A percentile compares a stretch with the other conserved stretches of the same genome.
These are phyloP conservation scores for Teunomyces cretensis DNA, from an alignment of 805 yeast species.

Conservation along the genomic window DNA sequence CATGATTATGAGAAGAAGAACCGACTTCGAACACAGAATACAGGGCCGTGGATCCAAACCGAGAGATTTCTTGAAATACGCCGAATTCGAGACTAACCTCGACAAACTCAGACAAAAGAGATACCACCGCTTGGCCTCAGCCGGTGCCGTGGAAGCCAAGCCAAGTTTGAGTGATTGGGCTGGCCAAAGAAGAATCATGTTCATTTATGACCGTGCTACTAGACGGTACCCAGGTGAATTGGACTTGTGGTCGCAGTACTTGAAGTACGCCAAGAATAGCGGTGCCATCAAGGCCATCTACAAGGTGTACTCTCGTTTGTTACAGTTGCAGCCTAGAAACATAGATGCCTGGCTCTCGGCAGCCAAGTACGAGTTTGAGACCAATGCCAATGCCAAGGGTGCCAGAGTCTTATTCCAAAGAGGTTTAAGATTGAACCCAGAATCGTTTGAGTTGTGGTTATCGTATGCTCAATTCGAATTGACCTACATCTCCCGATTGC, in stretches of 20 bases:
- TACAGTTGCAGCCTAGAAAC: constrained; percentile 88
- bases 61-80: constrained; percentile 74
- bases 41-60: constrained; percentile 79
- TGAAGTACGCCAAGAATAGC: constrained; percentile 63
- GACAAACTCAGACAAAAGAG: constrained; percentile 78
- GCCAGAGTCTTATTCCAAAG: constrained; percentile 85
- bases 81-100: constrained; percentile 75
- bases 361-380: constrained; percentile 89
- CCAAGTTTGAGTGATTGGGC: constrained; percentile 85
- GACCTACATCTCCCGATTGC: constrained; percentile 76
- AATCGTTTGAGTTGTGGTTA: constrained; percentile 70
- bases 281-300: constrained; percentile 73
- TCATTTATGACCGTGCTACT: constrained; percentile 80
- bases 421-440: constrained; percentile 80
- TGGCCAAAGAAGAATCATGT: constrained; percentile 74
- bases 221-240: constrained; percentile 76
- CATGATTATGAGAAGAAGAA: constrained; percentile 85
- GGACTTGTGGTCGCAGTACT: constrained; percentile 74
- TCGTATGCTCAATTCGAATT: constrained; percentile 88
- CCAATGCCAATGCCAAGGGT: constrained; percentile 82
- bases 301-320: constrained; percentile 70
- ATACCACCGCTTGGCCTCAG: constrained; percentile 56
- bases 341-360: constrained; percentile 92
- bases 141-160: constrained; percentile 54
- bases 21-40: constrained; percentile 92